Conservation (phyloP, 345 rosid species). For the Punica granatum region DNA sequence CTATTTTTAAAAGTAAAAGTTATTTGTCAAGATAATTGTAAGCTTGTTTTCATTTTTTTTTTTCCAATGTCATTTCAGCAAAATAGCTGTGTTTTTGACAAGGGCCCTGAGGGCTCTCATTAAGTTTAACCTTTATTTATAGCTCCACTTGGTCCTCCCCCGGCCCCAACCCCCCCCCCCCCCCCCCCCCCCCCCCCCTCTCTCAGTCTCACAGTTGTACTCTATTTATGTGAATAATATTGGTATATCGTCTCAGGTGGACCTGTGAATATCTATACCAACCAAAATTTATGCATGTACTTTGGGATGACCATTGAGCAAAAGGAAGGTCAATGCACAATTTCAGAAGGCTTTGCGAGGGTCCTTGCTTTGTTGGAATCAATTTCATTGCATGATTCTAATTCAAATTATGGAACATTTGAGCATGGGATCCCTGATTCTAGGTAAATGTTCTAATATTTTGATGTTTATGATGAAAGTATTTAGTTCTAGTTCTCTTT, state of each 20-base stretch:
- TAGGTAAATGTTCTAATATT: conserved; percentile 35
- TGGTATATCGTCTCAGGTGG: conserved; percentile 27
- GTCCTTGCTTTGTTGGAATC: conserved; percentile 83
- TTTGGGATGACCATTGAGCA: conserved; percentile 44
- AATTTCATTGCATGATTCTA: conserved; percentile 60
- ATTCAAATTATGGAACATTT: conserved; percentile 50
- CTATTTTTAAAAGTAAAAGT: not conserved
- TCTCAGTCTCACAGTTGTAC: not conserved
- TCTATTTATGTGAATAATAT: not conserved
- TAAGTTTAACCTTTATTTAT: not conserved
- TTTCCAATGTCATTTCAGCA: not conserved
- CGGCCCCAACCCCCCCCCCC: too few relatives aligned
- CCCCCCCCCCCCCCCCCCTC: too few relatives aligned
- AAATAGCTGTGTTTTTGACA: too few relatives aligned
- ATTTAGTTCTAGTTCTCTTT: not conserved
- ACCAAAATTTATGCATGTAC: conserved; percentile 45
- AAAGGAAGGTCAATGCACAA: conserved; percentile 57
- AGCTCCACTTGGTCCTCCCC: too few relatives aligned
- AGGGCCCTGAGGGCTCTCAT: too few relatives aligned
- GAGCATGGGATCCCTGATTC: conserved; percentile 48
- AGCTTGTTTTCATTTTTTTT: not conserved
- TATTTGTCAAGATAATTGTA: not conserved
- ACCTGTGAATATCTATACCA: conserved; percentile 29
- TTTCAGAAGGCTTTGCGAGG: conserved; percentile 63
- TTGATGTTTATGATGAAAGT: not conserved